phyloP scores from a whole-genome alignment of 73 alveolate species.

The Breviolum minutum region DNA sequence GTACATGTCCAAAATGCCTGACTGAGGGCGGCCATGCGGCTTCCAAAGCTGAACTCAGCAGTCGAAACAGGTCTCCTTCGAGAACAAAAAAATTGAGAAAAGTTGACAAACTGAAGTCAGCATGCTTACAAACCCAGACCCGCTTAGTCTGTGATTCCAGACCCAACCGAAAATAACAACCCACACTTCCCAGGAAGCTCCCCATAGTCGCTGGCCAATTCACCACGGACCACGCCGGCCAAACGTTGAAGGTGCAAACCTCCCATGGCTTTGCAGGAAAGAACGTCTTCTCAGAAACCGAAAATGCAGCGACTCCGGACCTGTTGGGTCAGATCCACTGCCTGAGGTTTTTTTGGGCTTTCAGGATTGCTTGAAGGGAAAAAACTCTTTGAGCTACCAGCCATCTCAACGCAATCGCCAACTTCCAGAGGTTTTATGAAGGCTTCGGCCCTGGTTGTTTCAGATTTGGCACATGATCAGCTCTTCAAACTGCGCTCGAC shows the following conservation, averaged over 20 bases:
- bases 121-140: no score
- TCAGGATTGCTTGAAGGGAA: neutral
- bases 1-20: slow-evolving; percentile 8
- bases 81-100: neutral
- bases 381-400: neutral
- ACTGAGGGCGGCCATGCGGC: slow-evolving; percentile 69
- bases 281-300: neutral
- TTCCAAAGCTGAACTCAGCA: slow-evolving; percentile 82
- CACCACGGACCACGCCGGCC: slow-evolving; percentile 48
- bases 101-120: neutral
- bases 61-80: slow-evolving; percentile 61
- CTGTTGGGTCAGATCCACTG: slow-evolving; percentile 62
- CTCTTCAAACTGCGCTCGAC: neutral
- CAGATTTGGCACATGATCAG: neutral
- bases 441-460: slow-evolving; percentile 43
- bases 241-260: slow-evolving; percentile 81
- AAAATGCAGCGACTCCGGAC: neutral
- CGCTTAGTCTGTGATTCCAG: no score
- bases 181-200: neutral
- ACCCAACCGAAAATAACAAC: no score
- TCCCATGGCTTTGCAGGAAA: neutral
- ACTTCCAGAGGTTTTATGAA: slow-evolving; percentile 74
- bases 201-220: slow-evolving; percentile 70
- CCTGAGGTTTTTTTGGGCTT: neutral
- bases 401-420: slow-evolving; percentile 85